Conservation (phyloP, 495 filamentous ascomycete species). For the Physcia stellaris region DNA sequence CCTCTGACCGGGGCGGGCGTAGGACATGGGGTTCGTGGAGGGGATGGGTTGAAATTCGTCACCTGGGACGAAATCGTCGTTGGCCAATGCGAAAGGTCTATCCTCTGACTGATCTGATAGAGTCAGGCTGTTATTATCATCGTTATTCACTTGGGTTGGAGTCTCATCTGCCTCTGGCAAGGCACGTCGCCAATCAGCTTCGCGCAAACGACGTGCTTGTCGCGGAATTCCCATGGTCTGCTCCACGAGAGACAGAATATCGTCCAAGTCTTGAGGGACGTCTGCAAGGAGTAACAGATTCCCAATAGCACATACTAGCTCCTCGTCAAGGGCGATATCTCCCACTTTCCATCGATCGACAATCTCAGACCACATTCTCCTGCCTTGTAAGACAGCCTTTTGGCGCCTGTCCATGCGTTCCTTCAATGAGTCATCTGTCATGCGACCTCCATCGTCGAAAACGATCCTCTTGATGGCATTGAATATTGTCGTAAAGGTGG, state of each 20-base stretch:
- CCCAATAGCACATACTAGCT: constrained; percentile 64
- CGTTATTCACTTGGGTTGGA: background rate
- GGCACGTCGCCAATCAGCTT: no score
- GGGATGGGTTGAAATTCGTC: background rate
- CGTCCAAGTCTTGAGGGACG: constrained; percentile 45
- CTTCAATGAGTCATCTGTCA: constrained; percentile 20
- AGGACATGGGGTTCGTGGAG: constrained; percentile 8
- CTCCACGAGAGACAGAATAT: constrained; percentile 56
- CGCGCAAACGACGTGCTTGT: constrained; percentile 3
- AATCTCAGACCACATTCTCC: constrained; percentile 69
- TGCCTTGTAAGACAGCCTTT: constrained; percentile 39
- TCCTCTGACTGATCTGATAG: background rate
- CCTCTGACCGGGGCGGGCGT: constrained; percentile 45
- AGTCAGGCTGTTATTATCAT: background rate
- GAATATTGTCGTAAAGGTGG: constrained; percentile 71
- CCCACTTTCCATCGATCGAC: constrained; percentile 56
- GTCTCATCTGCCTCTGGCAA: background rate
- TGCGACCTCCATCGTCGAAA: constrained; percentile 12
- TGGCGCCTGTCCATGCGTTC: constrained; percentile 21
- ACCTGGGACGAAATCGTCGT: background rate
- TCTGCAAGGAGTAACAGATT: constrained; percentile 47
- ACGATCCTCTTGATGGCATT: constrained; percentile 48
- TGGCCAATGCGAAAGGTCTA: constrained; percentile 3
- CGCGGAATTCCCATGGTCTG: constrained; percentile 62
- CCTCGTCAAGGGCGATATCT: constrained; percentile 54